Conservation (phyloP, 2,329 filamentous ascomycete genomes). For the Dryadomyces quercus-mongolicae region DNA sequence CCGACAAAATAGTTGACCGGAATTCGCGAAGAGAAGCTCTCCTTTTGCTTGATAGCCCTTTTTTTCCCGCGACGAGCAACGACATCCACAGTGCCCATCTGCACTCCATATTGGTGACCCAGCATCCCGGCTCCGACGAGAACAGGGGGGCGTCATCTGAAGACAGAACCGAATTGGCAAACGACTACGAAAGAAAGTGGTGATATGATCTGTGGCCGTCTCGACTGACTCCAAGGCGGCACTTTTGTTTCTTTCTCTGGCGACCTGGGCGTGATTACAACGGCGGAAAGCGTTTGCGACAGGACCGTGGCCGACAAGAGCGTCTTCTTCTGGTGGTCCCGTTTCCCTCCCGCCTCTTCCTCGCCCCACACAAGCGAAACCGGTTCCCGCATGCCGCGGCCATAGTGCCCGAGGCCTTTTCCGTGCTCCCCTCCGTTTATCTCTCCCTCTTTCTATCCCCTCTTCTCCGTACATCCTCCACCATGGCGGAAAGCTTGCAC, state of each 20-base stretch:
- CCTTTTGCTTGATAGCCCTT: neutral
- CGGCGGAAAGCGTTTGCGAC: too few species aligned
- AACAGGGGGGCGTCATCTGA: neutral
- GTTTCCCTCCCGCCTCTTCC: neutral
- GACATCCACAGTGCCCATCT: neutral
- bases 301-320: too few species aligned
- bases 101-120: neutral
- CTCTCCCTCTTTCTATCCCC: neutral
- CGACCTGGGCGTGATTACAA: too few species aligned
- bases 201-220: conserved; percentile 9
- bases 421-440: neutral
- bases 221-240: conserved; percentile 4
- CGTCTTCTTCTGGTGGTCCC: too few species aligned
- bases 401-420: neutral
- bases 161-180: too few species aligned
- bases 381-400: neutral
- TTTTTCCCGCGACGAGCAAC: neutral
- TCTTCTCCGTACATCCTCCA: neutral
- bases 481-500: conserved; percentile 59
- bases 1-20: neutral
- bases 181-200: neutral
- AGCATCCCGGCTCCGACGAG: neutral
- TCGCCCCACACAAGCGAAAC: neutral
- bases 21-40: neutral
- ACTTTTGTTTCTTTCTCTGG: neutral